Conservation (phyloP, 140 eudicot species). For the Oenanthe javanica region DNA sequence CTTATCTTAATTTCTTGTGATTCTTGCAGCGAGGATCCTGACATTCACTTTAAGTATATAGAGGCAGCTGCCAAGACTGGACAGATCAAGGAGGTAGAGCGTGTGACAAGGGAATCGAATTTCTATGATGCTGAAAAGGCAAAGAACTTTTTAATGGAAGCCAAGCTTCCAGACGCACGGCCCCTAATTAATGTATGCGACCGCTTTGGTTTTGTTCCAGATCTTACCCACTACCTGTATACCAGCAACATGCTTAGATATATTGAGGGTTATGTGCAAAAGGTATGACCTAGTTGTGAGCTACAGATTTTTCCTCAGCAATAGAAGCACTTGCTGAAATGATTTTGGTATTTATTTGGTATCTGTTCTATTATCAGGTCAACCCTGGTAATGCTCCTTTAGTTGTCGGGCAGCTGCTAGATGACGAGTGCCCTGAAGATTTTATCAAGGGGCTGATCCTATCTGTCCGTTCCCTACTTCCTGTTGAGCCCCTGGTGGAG, state of each 20-base stretch:
- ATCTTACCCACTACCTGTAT: conserved; percentile 56
- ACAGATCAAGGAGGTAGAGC: conserved; percentile 65
- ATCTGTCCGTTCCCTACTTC: conserved; percentile 62
- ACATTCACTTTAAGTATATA: conserved; percentile 57
- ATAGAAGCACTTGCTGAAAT: background rate
- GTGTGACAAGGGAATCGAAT: conserved; percentile 62
- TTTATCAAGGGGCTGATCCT: conserved; percentile 61
- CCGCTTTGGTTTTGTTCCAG: conserved; percentile 61
- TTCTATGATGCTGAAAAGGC: conserved; percentile 63
- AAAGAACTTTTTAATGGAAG: conserved; percentile 61
- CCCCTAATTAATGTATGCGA: conserved; percentile 64
- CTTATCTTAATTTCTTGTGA: background rate
- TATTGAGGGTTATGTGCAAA: conserved; percentile 68
- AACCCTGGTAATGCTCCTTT: conserved; percentile 70
- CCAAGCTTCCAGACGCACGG: conserved; percentile 64
- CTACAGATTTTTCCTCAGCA: background rate
- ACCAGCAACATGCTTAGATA: conserved; percentile 58
- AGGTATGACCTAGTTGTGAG: conserved; percentile 25
- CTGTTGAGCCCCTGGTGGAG: conserved; percentile 67
- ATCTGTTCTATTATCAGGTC: conserved; percentile 25
- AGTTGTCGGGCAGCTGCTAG: conserved; percentile 67
- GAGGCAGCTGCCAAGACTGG: conserved; percentile 75
- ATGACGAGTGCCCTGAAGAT: conserved; percentile 82
- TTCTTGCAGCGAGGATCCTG: conserved; percentile 53
- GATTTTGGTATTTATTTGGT: background rate